These are phyloP conservation scores for Colletotrichum abscissum DNA, from an alignment of 2,329 filamentous ascomycete genomes.

Conservation along the genomic window DNA sequence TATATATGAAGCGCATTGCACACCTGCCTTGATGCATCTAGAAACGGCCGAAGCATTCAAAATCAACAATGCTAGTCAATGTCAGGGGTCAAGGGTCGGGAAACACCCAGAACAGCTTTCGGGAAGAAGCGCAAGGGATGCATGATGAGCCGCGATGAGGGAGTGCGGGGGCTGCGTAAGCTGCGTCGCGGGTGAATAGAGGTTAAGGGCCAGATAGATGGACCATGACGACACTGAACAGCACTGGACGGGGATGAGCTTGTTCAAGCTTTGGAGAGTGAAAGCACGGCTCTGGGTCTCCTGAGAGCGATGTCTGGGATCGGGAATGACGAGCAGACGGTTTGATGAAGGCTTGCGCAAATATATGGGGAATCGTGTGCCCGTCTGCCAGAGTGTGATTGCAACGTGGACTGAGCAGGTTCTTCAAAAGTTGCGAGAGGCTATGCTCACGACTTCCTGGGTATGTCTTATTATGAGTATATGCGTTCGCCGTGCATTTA, in stretches of 20 bases:
- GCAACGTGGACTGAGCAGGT: neutral
- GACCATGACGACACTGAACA: conserved; percentile 14
- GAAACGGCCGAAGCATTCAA: too few species aligned
- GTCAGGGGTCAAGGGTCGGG: neutral
- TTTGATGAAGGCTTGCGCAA: neutral
- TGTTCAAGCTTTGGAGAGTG: neutral
- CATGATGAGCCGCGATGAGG: neutral
- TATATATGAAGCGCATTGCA: neutral
- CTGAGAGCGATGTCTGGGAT: too few species aligned
- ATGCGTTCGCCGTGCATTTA: neutral
- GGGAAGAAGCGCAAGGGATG: neutral
- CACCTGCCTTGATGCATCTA: too few species aligned
- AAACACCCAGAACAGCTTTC: neutral
- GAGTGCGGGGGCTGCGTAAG: neutral
- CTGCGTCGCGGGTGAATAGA: neutral
- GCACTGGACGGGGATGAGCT: neutral
- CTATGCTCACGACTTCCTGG: neutral
- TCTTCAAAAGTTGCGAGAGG: neutral
- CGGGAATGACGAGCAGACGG: neutral
- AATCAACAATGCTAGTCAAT: too few species aligned
- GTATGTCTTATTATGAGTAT: neutral
- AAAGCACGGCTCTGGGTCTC: neutral
- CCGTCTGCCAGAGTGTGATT: neutral
- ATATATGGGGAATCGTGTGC: neutral
- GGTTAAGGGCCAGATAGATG: neutral